Evolutionary conservation across 805 yeast genomes (phyloP).

Genomic region (Wickerhamiella lipophila): DNA sequence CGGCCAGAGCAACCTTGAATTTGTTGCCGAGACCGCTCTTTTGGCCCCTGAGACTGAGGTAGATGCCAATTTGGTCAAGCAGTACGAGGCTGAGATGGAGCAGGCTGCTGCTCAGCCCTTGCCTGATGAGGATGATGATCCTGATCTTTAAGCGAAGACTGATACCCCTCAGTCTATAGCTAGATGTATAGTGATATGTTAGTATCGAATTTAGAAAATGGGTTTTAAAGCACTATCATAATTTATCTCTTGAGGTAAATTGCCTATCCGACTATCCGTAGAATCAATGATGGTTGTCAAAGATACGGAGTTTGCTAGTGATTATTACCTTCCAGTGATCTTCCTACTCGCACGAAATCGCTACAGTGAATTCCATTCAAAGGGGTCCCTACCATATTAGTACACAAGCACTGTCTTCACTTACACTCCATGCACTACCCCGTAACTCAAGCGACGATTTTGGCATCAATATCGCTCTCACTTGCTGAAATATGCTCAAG

Average conservation of each 20-base stretch:
- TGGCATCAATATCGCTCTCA: not conserved
- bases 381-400: no score
- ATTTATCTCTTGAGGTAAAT: no score
- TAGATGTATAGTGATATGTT: not conserved
- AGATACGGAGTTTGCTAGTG: no score
- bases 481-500: not conserved
- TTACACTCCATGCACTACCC: slow-evolving; percentile 8
- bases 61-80: slow-evolving; percentile 91
- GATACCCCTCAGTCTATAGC: not conserved
- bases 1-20: slow-evolving; percentile 96
- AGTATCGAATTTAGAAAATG: slow-evolving; percentile 2
- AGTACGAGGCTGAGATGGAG: slow-evolving; percentile 99
- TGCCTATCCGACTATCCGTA: no score
- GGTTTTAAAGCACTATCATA: not conserved
- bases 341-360: no score
- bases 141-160: slow-evolving; percentile 61
- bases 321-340: no score
- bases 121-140: slow-evolving; percentile 96
- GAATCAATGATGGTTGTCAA: no score
- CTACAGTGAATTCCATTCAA: no score
- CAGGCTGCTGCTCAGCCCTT: slow-evolving; percentile 98
- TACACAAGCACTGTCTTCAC: not conserved
- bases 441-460: not conserved
- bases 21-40: slow-evolving; percentile 97
- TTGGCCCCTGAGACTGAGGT: slow-evolving; percentile 99